A percentile compares a stretch with the other conserved stretches of the same genome.
Evolutionary conservation across 2,329 filamentous ascomycete genomes (phyloP).

Genomic region (Apiospora saccharicola): DNA sequence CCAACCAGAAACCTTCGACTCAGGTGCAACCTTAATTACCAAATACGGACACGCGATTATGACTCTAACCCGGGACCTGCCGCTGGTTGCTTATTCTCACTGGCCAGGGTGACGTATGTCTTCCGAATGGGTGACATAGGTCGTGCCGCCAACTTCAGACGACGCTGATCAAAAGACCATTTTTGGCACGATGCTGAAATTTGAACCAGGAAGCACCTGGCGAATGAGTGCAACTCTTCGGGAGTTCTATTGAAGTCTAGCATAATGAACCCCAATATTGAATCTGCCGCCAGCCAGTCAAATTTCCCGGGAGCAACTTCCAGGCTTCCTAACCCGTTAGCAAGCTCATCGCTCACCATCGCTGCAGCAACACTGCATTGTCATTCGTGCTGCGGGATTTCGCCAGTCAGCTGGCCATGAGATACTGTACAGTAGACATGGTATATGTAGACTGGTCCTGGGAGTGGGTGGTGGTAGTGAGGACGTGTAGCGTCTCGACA

Average conservation of each 20-base stretch:
- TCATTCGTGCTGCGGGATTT: neutral
- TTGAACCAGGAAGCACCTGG: slow-evolving; percentile 4
- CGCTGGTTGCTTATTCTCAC: slow-evolving; percentile 6
- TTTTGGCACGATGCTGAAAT: neutral
- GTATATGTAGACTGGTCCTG: neutral
- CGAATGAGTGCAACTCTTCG: neutral
- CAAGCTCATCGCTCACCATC: neutral
- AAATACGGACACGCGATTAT: neutral
- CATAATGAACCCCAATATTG: slow-evolving; percentile 9
- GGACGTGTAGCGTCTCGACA: slow-evolving; percentile 5
- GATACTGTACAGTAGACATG: neutral
- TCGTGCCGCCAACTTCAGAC: slow-evolving; percentile 3
- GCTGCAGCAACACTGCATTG: neutral
- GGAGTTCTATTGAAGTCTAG: neutral
- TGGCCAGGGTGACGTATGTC: neutral
- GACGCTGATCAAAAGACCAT: slow-evolving; percentile 3
- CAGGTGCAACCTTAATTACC: neutral
- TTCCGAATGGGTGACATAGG: neutral
- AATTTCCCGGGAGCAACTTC: neutral
- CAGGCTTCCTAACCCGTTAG: neutral
- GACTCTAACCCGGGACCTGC: neutral
- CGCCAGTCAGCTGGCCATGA: neutral
- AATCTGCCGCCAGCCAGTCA: slow-evolving; percentile 1
- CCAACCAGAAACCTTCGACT: slow-evolving; percentile 1
- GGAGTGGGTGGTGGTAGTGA: slow-evolving; percentile 4